phyloP scores from a whole-genome alignment of 441 rosid genomes.

The Adansonia gregorii region DNA sequence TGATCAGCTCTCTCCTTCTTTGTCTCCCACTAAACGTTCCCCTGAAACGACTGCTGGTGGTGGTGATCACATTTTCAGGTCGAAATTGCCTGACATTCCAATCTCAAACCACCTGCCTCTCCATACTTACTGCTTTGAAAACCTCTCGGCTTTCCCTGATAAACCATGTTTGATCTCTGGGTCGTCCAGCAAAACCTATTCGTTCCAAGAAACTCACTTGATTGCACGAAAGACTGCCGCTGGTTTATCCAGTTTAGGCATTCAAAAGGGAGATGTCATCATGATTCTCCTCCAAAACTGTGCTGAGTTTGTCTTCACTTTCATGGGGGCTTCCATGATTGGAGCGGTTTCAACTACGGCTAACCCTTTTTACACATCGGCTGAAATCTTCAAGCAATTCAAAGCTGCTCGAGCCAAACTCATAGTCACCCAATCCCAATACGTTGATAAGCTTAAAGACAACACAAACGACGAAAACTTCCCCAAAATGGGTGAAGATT shows the following conservation, averaged over 20 bases:
- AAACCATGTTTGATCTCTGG: constrained; percentile 69
- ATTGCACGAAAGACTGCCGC: constrained; percentile 53
- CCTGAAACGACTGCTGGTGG: background rate
- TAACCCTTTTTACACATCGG: constrained; percentile 76
- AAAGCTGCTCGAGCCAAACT: constrained; percentile 52
- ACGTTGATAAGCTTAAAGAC: constrained; percentile 59
- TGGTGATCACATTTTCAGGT: constrained; percentile 54
- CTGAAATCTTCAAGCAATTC: constrained; percentile 71
- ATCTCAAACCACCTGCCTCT: constrained; percentile 74
- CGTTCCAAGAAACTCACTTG: constrained; percentile 60
- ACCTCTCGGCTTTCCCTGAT: constrained; percentile 39
- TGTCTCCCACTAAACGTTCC: constrained; percentile 8
- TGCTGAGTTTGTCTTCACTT: constrained; percentile 76
- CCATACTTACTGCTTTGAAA: constrained; percentile 71
- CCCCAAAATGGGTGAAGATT: constrained; percentile 45
- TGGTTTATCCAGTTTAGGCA: constrained; percentile 59
- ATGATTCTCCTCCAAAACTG: constrained; percentile 85
- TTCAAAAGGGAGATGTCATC: constrained; percentile 72
- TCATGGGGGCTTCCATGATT: constrained; percentile 85
- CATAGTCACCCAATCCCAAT: constrained; percentile 67
- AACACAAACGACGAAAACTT: constrained; percentile 1
- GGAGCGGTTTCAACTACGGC: constrained; percentile 83
- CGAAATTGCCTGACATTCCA: constrained; percentile 73
- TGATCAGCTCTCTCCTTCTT: constrained; percentile 29
- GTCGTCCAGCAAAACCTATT: constrained; percentile 49